A percentile compares a stretch with the other conserved stretches of the same genome.
Conservation (phyloP, 169 alveolate genomes). For the Eimeria necatrix region DNA sequence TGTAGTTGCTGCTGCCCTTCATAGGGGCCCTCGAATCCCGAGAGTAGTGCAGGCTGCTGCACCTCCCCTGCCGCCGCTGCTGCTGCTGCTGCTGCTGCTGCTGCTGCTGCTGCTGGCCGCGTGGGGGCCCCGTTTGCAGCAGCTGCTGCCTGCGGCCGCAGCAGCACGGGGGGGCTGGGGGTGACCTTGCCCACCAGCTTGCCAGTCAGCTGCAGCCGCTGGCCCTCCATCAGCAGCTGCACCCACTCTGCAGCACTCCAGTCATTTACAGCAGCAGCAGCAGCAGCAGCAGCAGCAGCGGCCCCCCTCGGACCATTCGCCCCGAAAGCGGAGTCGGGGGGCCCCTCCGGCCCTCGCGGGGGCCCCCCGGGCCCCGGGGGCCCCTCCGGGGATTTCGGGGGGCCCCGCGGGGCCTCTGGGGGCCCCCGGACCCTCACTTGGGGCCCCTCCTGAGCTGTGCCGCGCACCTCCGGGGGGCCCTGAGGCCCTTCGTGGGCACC, state of each 20-base stretch:
- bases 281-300: not conserved
- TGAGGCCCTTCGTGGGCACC: no score
- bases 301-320: no score
- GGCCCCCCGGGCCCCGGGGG: not conserved
- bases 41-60: not conserved
- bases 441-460: no score
- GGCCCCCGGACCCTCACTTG: no score
- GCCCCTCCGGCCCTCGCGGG: no score
- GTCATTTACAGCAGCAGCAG: not conserved
- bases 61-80: not conserved
- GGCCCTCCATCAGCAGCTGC: conserved; percentile 10
- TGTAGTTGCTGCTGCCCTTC: not conserved
- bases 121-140: no score
- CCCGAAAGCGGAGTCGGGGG: no score
- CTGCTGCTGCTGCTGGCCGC: not conserved
- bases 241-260: conserved; percentile 30
- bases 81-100: conserved; percentile 33
- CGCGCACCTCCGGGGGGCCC: no score
- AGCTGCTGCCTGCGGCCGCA: conserved; percentile 10
- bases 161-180: not conserved
- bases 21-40: not conserved
- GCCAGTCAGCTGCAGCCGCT: not conserved
- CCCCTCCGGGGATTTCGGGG: not conserved
- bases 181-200: conserved; percentile 12
- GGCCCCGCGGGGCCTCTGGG: no score